Evolutionary conservation across 139 green algal genomes (phyloP).

Genomic region (Chloropicon primus): DNA sequence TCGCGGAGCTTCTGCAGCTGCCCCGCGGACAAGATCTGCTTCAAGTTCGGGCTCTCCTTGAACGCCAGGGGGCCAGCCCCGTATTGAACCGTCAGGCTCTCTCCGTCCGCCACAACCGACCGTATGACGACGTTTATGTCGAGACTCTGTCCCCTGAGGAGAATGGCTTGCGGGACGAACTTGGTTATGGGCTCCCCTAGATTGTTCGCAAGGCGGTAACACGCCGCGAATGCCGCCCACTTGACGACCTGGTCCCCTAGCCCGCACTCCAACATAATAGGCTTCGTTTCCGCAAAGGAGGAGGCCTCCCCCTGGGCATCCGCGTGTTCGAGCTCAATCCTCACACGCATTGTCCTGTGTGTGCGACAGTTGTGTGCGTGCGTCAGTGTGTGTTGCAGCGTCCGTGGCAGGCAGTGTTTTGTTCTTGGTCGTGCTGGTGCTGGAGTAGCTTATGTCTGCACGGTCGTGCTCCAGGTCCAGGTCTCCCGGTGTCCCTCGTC

Average conservation of each 20-base stretch:
- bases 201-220: neutral
- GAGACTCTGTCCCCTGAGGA: neutral
- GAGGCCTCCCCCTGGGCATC: too few relatives aligned
- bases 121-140: neutral
- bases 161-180: neutral
- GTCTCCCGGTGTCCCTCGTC: too few relatives aligned
- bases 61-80: neutral
- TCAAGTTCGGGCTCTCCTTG: neutral
- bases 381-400: too few relatives aligned
- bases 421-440: too few relatives aligned
- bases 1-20: constrained; percentile 29
- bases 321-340: neutral
- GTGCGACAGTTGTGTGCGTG: too few relatives aligned
- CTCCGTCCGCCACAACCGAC: neutral
- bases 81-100: neutral
- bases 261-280: neutral
- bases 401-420: too few relatives aligned
- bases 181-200: neutral
- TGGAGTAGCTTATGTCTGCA: too few relatives aligned
- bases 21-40: constrained; percentile 18
- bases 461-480: too few relatives aligned
- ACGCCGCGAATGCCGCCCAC: neutral
- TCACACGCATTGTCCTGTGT: neutral
- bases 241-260: neutral
- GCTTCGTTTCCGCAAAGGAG: neutral